These are phyloP conservation scores for Coemansia sp. DNA, from an alignment of 192 early-diverging fungal genomes.

Conservation along the genomic window DNA sequence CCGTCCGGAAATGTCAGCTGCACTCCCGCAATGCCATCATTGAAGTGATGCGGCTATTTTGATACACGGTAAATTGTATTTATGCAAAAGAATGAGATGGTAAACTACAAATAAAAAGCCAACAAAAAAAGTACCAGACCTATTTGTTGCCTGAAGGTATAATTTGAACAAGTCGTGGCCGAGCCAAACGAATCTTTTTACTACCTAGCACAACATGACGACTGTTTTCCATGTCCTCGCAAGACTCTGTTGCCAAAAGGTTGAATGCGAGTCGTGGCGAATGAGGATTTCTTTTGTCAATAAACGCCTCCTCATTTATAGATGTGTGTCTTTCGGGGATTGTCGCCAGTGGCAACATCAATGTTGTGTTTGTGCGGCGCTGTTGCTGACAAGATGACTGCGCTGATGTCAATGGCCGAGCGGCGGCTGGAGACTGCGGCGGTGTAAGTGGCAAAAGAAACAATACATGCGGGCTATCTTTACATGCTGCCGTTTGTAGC, in stretches of 20 bases:
- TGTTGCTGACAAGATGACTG: neutral
- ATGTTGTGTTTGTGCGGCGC: neutral
- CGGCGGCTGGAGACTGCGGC: constrained; percentile 13
- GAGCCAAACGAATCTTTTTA: constrained; percentile 41
- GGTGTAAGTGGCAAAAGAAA: constrained; percentile 23
- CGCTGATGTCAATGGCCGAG: neutral
- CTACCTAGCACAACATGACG: constrained; percentile 31
- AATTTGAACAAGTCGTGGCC: constrained; percentile 42
- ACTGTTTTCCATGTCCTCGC: constrained; percentile 9
- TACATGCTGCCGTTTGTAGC: neutral
- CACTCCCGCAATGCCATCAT: neutral
- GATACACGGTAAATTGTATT: neutral
- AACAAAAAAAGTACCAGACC: constrained; percentile 2
- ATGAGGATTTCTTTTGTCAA: neutral
- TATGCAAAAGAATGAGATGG: neutral
- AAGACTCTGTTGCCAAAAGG: neutral
- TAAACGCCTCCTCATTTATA: neutral
- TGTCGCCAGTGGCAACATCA: neutral
- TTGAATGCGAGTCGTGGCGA: neutral
- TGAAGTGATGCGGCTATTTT: neutral
- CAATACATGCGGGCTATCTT: constrained; percentile 7
- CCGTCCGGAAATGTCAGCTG: neutral
- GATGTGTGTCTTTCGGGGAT: constrained; percentile 4
- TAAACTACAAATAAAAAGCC: neutral
- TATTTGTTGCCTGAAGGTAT: constrained; percentile 8